phyloP scores from a whole-genome alignment of 805 yeast genomes.

The Saccharomycopsis capsularis region DNA sequence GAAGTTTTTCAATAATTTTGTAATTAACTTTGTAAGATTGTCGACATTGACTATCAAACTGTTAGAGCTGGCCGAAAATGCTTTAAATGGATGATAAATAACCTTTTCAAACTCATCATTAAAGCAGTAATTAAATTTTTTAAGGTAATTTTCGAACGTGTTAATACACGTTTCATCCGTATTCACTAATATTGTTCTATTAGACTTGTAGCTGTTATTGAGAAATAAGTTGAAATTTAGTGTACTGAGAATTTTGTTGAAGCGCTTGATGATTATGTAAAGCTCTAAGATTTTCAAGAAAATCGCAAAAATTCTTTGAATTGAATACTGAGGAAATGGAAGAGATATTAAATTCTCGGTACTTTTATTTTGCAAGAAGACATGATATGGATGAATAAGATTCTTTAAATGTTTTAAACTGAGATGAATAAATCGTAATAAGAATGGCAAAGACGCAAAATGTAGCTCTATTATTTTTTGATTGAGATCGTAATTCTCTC shows the following conservation, averaged over 20 bases:
- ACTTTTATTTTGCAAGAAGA: slow-evolving; percentile 5
- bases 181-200: slow-evolving; percentile 16
- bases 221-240: slow-evolving; percentile 15
- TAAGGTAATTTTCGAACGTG: slow-evolving; percentile 18
- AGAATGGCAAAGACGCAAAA: slow-evolving; percentile 15
- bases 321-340: slow-evolving; percentile 17
- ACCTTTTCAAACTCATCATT: slow-evolving; percentile 15
- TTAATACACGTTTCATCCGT: slow-evolving; percentile 15
- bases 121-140: slow-evolving; percentile 21
- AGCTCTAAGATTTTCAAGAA: slow-evolving; percentile 14
- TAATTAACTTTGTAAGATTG: slow-evolving; percentile 7
- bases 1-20: slow-evolving; percentile 17
- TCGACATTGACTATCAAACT: slow-evolving; percentile 9
- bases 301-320: slow-evolving; percentile 19
- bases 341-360: slow-evolving; percentile 15
- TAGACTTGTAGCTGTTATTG: slow-evolving; percentile 3
- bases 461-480: slow-evolving; percentile 18
- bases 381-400: slow-evolving; percentile 18
- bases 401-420: slow-evolving; percentile 12
- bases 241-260: slow-evolving; percentile 10
- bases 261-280: slow-evolving; percentile 17
- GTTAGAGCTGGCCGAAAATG: not conserved
- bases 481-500: slow-evolving; percentile 11
- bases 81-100: slow-evolving; percentile 15
- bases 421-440: slow-evolving; percentile 14